These are phyloP conservation scores for Syzygium malaccense DNA, from an alignment of 441 rosid genomes.

Conservation along the genomic window DNA sequence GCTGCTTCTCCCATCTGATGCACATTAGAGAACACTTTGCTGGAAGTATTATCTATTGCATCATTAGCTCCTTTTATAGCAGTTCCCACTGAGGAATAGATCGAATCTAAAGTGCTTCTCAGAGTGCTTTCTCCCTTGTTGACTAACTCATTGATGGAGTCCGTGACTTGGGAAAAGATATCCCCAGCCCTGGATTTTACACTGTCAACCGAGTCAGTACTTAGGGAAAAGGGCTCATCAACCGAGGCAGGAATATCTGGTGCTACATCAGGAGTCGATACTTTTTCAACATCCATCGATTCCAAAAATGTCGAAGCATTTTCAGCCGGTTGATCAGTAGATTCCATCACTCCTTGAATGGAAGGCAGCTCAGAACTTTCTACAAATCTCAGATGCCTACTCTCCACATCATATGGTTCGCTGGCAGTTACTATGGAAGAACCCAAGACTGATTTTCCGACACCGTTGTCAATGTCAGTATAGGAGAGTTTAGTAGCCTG, in stretches of 20 bases:
- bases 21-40: constrained; percentile 34
- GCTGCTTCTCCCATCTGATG: constrained; percentile 53
- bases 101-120: constrained; percentile 45
- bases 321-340: constrained; percentile 29
- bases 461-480: constrained; percentile 25
- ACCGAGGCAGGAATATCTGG: constrained; percentile 29
- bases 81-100: constrained; percentile 50
- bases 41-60: constrained; percentile 44
- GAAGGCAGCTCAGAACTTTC: constrained; percentile 29
- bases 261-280: constrained; percentile 18
- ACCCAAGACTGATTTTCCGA: constrained; percentile 24
- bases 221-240: constrained; percentile 25
- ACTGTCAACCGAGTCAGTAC: constrained; percentile 25
- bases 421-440: constrained; percentile 20
- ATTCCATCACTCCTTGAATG: constrained; percentile 23
- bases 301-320: constrained; percentile 20
- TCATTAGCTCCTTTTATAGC: constrained; percentile 53
- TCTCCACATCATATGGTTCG: constrained; percentile 12
- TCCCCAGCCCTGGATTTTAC: constrained; percentile 42
- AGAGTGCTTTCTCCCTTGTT: constrained; percentile 46
- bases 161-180: constrained; percentile 29
- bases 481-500: constrained; percentile 48
- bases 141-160: constrained; percentile 43
- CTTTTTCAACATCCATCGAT: constrained; percentile 31
- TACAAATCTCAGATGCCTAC: constrained; percentile 30